Percentiles rank a stretch among this genome's conserved stretches.
These are phyloP conservation scores for Populus davidiana DNA, from an alignment of 345 rosid genomes.

Conservation along the genomic window DNA sequence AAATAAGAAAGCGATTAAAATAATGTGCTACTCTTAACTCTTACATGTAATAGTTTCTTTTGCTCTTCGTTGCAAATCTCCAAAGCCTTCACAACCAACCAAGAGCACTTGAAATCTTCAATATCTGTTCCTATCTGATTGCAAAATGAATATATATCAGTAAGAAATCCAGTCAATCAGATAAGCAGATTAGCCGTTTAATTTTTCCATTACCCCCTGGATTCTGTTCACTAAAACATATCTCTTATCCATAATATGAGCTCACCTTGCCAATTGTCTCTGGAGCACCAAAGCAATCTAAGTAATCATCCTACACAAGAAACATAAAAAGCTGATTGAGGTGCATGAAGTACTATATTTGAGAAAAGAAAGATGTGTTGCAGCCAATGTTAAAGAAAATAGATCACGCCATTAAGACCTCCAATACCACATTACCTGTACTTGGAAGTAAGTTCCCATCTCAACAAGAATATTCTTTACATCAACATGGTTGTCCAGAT, in stretches of 20 bases:
- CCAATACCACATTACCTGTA: conserved; percentile 28
- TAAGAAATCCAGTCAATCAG: not conserved
- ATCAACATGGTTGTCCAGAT: conserved; percentile 33
- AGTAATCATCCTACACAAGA: conserved; percentile 41
- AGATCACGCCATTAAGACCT: no score
- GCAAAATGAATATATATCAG: not conserved
- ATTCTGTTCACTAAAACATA: not conserved
- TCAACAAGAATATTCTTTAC: conserved; percentile 39
- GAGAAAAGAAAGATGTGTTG: not conserved
- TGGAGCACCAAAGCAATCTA: conserved; percentile 46
- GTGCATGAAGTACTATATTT: not conserved
- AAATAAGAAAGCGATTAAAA: not conserved
- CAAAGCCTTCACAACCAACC: conserved; percentile 43
- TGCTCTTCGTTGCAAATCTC: conserved; percentile 23
- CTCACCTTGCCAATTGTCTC: conserved; percentile 45
- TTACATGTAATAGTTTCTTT: conserved; percentile 19
- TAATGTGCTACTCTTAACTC: not conserved
- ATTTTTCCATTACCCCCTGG: not conserved
- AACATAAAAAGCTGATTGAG: not conserved
- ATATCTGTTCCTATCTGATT: conserved; percentile 34
- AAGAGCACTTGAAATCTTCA: conserved; percentile 47
- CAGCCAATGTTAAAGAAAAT: not conserved
- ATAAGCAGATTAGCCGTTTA: not conserved
- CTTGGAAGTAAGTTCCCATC: conserved; percentile 49
- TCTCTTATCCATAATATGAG: not conserved